Base-by-base conservation (phyloP, 306 rosid species). In the Alnus glutinosa region DNA sequence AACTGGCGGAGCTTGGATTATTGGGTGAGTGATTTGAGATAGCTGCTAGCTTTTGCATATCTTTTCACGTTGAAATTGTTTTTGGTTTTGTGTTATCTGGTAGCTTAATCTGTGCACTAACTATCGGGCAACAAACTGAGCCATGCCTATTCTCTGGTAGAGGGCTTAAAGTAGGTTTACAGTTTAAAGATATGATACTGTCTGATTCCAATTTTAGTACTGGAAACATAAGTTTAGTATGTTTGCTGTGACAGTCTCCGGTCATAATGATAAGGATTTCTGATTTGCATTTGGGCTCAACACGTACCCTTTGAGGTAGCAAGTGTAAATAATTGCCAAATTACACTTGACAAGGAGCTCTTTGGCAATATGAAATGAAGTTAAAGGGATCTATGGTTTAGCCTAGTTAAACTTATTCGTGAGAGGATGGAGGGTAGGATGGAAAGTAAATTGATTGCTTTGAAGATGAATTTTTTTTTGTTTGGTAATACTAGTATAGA, bases 1-100 rank as follows among this genome's bases (percentile, higher is more conserved):
- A 74, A 96, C 98, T 4, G 98, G 99, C 64, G 99, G 99, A 85
- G 99, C 99, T 63, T 96, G 99, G 99, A 96, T 96, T 77, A 96
- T 93, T 71, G 99, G 99, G 99, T 96, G 73, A 84, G 94, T 86
- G 73, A 54, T 76, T 75, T 83, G 36, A 52, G 79, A 77, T 71
- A 13, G 74, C 68, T 84, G 34, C 32, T 9, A 75, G 78, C 70
- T 63, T 74, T 81, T 82, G 30, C 55, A 70, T 75, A 44, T 30
- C 55, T 78, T 79, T 77, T 23, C 71, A 13, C 49, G 30, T 71
- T 71, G 58, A 64, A 68, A 51, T 78, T 68, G 52, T 9, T 68
- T 19, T 59, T 59, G 2, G 13, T 30, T 59, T 55, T 64, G 36
- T 39, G 7, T 44, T 28, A 70, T 70, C 42, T 70, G 16, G 37